Base-by-base conservation (phyloP, 1,284 basidiomycete species). In the Trametes sp. region DNA sequence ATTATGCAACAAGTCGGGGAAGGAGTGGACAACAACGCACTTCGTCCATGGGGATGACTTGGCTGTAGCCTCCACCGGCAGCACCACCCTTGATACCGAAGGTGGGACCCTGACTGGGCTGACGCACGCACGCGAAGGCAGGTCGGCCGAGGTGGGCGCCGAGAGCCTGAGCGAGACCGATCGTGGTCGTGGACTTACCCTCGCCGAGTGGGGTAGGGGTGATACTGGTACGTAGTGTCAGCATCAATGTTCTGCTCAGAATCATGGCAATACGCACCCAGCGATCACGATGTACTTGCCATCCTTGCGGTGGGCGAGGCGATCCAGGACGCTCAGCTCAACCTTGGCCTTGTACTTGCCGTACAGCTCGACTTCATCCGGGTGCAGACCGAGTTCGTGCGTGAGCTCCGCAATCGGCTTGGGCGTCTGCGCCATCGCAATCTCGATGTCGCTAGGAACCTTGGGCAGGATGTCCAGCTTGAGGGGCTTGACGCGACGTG, bases 31-130 rank as follows among this genome's bases (percentile, higher is more conserved):
- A n/a, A n/a, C n/a, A n/a, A n/a, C 79, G 64, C 76, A 95, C 94
- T 82, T 98, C 96, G 74, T 98, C 96, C 96, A 98, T 98, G 56
- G 96, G 96, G 79, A 98, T 98, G 72, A 99, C 94, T 77, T 99
- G 97, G 75, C 95, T 96, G 83, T 99, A 99, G 62, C 97, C 97
- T 70, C 97, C 97, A 58, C 98, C 97, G 57, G 97, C 97, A 35
- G 97, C 98, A 73, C 98, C 98, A 72, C 97, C 97, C 81, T 99
- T 99, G 84, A 99, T 98, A 75, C 98, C 97, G 74, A 99, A 99
- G 0, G 97, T 99, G 31, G 97, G 97, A 19, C 98, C 97, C 78
- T 99, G 97, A 77, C 95, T 97, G 2, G 97, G 97, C 76, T 99
- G 98, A 64, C 97, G 92, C n/a, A 99, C 96, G 78, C 96, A 98